Percentiles rank a stretch among this genome's conserved stretches.
phyloP scores from a whole-genome alignment of 2,329 filamentous ascomycete species.

The Cladobotryum protrusum region DNA sequence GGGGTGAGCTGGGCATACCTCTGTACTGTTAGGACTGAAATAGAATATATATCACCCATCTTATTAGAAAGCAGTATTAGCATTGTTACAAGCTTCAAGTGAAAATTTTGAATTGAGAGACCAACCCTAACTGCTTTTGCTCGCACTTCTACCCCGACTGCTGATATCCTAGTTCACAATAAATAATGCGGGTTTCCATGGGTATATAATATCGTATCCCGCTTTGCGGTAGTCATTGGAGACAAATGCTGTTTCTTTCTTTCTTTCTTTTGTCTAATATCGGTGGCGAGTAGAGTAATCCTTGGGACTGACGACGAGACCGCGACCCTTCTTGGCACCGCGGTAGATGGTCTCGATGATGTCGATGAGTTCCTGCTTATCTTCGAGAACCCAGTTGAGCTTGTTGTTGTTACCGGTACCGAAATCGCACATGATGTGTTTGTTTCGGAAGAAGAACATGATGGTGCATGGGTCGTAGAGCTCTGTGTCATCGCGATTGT shows the following conservation, averaged over 20 bases:
- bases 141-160: neutral
- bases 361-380: constrained; percentile 97
- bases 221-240: too few relatives aligned
- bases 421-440: constrained; percentile 98
- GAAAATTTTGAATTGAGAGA: constrained; percentile 17
- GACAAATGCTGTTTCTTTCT: too few relatives aligned
- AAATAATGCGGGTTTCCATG: too few relatives aligned
- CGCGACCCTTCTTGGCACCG: constrained; percentile 95
- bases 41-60: neutral
- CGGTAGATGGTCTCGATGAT: constrained; percentile 97
- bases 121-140: constrained; percentile 18
- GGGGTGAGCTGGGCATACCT: constrained; percentile 7
- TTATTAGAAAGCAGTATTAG: constrained; percentile 6
- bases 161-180: too few relatives aligned
- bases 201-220: too few relatives aligned
- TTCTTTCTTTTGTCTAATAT: constrained; percentile 13
- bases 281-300: constrained; percentile 29
- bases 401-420: constrained; percentile 99
- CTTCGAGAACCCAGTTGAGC: constrained; percentile 86
- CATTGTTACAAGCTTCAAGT: constrained; percentile 1
- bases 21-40: neutral
- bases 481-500: constrained; percentile 30
- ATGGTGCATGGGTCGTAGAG: constrained; percentile 88
- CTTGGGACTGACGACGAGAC: constrained; percentile 95
- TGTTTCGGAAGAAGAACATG: constrained; percentile 97